These are phyloP conservation scores for Paxillus rubicundulus DNA, from an alignment of 768 basidiomycete species.

Conservation along the genomic window DNA sequence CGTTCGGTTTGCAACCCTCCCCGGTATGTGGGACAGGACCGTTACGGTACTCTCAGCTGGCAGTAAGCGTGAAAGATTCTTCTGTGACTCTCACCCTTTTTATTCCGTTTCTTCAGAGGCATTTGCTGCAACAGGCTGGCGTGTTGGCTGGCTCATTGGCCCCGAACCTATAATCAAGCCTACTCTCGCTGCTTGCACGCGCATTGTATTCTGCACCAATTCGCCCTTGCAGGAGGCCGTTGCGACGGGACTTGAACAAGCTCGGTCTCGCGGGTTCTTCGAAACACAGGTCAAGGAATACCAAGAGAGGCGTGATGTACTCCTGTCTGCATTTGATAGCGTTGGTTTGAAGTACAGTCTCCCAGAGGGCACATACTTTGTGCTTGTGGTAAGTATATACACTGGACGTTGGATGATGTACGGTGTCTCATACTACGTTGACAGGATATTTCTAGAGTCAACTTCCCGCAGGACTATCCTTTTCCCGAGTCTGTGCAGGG, in stretches of 20 bases:
- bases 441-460: conserved; percentile 73
- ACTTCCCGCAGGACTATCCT: conserved; percentile 81
- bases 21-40: conserved; percentile 98
- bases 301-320: conserved; percentile 69
- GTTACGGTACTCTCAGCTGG: conserved; percentile 95
- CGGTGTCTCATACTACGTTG: conserved; percentile 6
- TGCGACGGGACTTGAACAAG: conserved; percentile 85
- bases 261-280: conserved; percentile 69
- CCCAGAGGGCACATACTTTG: conserved; percentile 90
- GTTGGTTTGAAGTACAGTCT: conserved; percentile 82
- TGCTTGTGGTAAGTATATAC: conserved; percentile 62
- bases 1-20: conserved; percentile 88
- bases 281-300: conserved; percentile 76
- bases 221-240: conserved; percentile 94
- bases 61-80: conserved; percentile 49
- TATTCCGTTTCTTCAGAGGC: conserved; percentile 54
- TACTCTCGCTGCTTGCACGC: conserved; percentile 85
- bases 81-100: background rate
- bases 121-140: conserved; percentile 97
- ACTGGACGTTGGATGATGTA: no score
- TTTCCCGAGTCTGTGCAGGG: conserved; percentile 76
- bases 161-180: conserved; percentile 80
- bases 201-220: conserved; percentile 94
- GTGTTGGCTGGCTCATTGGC: conserved; percentile 94
- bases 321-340: conserved; percentile 76